Percentiles rank a stretch among this genome's conserved stretches.
Conservation (phyloP, 169 alveolate genomes). For the Theileria equi region DNA sequence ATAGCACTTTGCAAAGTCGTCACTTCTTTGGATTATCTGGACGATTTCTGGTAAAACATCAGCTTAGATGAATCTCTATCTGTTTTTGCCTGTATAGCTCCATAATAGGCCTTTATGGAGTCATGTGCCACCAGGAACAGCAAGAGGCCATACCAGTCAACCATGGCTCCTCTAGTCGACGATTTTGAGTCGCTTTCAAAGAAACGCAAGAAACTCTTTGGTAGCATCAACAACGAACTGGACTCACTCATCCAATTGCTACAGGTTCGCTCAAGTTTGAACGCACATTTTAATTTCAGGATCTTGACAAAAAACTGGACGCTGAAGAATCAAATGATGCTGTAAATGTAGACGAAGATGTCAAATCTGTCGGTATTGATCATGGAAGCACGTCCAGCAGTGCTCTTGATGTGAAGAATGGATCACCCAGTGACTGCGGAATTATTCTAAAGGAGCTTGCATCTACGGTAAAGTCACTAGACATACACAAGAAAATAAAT, state of each 20-base stretch:
- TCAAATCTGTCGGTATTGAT: not conserved
- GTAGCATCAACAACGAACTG: constrained; percentile 21
- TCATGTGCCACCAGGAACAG: constrained; percentile 4
- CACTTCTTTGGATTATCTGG: no score
- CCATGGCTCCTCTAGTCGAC: constrained; percentile 49
- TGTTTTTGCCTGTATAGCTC: no score
- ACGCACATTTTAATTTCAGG: constrained; percentile 5
- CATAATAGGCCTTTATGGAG: constrained; percentile 29
- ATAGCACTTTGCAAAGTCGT: no score
- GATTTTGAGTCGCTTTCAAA: constrained; percentile 45
- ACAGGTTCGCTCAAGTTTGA: constrained; percentile 7
- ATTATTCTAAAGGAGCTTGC: constrained; percentile 33
- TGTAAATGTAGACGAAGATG: not conserved
- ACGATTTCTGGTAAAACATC: no score
- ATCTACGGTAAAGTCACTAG: constrained; percentile 23
- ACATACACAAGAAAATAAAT: constrained; percentile 6
- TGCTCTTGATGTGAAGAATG: not conserved
- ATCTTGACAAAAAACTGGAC: constrained; percentile 13
- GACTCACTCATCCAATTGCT: constrained; percentile 11
- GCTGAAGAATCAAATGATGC: not conserved
- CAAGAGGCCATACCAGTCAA: constrained; percentile 49
- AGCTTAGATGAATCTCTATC: no score
- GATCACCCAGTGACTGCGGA: not conserved
- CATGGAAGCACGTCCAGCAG: not conserved
- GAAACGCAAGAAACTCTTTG: constrained; percentile 41